phyloP scores from a whole-genome alignment of 257 asterid genomes.

The Solanum virginianum region DNA sequence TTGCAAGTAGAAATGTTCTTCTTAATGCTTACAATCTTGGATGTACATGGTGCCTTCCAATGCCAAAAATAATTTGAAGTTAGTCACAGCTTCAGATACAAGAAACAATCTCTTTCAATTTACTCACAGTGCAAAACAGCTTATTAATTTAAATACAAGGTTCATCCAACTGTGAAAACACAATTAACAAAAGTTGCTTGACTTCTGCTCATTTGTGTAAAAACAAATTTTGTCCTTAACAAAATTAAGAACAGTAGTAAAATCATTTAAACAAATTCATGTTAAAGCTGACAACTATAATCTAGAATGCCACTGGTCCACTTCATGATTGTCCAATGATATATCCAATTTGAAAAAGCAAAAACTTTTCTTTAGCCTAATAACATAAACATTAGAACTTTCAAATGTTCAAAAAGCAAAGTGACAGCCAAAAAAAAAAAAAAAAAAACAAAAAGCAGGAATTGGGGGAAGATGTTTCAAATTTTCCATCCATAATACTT shows the following conservation, averaged over 20 bases:
- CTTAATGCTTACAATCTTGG: conserved; percentile 54
- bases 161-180: background rate
- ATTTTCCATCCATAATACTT: background rate
- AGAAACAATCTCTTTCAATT: background rate
- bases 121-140: background rate
- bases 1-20: conserved; percentile 39
- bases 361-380: background rate
- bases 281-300: background rate
- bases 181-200: background rate
- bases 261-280: background rate
- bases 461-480: background rate
- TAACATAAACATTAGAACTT: background rate
- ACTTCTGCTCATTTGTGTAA: background rate
- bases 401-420: background rate
- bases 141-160: background rate
- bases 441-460: background rate
- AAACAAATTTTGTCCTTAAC: background rate
- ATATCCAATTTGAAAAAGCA: background rate
- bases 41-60: conserved; percentile 51
- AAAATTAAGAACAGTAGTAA: background rate
- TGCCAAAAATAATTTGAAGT: background rate
- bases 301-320: background rate
- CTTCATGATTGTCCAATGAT: background rate
- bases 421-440: background rate
- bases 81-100: background rate